Base-by-base conservation (phyloP, 768 basidiomycete species). In the Tricholoma sp. region DNA sequence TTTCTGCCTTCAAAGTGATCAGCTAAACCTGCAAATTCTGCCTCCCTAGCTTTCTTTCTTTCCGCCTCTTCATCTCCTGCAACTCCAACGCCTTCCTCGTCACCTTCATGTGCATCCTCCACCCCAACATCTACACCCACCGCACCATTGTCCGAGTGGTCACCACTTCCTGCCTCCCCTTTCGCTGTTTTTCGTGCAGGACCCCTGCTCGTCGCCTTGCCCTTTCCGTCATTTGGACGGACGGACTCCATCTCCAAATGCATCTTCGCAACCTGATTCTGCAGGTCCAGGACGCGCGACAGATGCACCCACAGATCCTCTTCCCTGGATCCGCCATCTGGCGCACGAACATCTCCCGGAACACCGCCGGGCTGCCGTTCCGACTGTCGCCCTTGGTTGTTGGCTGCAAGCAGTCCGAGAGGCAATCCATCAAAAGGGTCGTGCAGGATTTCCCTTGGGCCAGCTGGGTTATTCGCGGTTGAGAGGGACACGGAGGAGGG, bases 201-300 rank as follows among this genome's bases (percentile, higher is more conserved):
- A 0, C 69, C 71, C 56, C 71, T 67, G 50, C 63, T 71, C n/a
- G 75, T 75, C 8, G 72, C 70, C 57, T 77, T 76, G 12, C 68
- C 57, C 58, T 68, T 68, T 10, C 60, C 66, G 37, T 67, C 64
- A 39, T 72, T 62, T 31, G 71, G 61, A 1, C 84, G 83, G 47
- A 86, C 77, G 39, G 79, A 79, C 67, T 91, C 89, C 86, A 91
- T 88, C 22, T 85, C 82, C 9, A 84, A 70, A 65, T 91, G 89
- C 80, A 88, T 82, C 60, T 73, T 75, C 5, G 89, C 84, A 32
- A 91, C 82, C 60, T 88, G 82, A 55, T 79, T 82, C 67, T 91
- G 88, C 29, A 91, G 69, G 35, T 85, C 84, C 59, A 89, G 68
- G n/a, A 91, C 85, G 45, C 77, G 78, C 18, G 82, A 82, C 14